Percentiles rank a stretch among this genome's conserved stretches.
These are phyloP conservation scores for Fraxinus greggii DNA, from an alignment of 305 asterid genomes.

Conservation along the genomic window DNA sequence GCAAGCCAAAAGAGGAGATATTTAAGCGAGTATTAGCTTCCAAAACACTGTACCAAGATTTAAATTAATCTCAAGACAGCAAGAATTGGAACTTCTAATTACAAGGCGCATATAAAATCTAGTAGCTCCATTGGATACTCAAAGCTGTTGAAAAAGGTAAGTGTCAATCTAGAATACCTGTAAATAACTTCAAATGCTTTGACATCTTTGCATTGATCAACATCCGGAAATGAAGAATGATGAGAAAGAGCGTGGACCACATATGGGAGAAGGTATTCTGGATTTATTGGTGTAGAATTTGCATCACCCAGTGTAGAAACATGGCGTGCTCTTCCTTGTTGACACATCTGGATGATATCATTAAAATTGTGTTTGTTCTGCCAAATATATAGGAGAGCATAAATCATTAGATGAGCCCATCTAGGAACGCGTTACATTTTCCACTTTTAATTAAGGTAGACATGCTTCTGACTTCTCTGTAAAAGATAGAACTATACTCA, in stretches of 20 bases:
- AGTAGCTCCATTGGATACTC: constrained; percentile 9
- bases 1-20: not conserved
- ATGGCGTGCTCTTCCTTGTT: constrained; percentile 79
- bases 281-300: constrained; percentile 53
- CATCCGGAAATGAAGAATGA: constrained; percentile 75
- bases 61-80: constrained; percentile 15
- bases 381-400: constrained; percentile 32
- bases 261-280: constrained; percentile 81
- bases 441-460: not conserved
- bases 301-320: constrained; percentile 61
- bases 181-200: constrained; percentile 72
- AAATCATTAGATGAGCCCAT: constrained; percentile 4
- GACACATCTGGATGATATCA: constrained; percentile 90
- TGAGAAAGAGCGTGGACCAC: constrained; percentile 94
- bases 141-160: constrained; percentile 18
- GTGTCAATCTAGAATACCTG: constrained; percentile 60
- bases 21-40: not conserved
- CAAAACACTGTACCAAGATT: constrained; percentile 3
- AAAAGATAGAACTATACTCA: constrained; percentile 12
- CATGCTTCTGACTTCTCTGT: not conserved
- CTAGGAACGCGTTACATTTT: not conserved
- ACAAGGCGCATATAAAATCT: constrained; percentile 25
- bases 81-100: constrained; percentile 13
- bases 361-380: constrained; percentile 78
- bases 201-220: constrained; percentile 81